phyloP scores from a whole-genome alignment of 306 rosid genomes.

The Pachyrhizus erosus region DNA sequence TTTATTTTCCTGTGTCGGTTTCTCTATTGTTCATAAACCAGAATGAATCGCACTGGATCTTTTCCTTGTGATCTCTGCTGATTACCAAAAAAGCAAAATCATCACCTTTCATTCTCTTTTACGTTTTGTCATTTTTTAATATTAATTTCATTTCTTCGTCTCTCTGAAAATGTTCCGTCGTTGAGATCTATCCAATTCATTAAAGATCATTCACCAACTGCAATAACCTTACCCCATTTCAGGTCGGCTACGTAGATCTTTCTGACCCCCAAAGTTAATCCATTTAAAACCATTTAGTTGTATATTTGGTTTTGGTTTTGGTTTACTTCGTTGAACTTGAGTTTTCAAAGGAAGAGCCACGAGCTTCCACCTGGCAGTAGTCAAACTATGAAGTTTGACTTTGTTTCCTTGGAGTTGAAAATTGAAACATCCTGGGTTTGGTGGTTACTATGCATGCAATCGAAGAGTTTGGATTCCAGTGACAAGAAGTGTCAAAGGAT shows the following conservation, averaged over 20 bases:
- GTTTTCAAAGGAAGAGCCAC: not conserved
- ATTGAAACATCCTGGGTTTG: not conserved
- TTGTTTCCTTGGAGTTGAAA: slow-evolving; percentile 24
- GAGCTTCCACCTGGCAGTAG: not conserved
- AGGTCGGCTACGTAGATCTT: not conserved
- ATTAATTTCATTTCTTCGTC: not conserved
- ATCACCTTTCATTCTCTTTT: not conserved
- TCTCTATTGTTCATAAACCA: too few species aligned
- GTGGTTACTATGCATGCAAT: slow-evolving; percentile 15
- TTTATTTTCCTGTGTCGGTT: not conserved
- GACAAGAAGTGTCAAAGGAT: not conserved
- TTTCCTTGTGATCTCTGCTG: not conserved
- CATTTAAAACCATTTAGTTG: not conserved
- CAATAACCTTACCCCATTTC: not conserved
- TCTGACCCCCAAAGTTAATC: not conserved
- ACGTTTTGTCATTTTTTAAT: not conserved
- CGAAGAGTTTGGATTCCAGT: slow-evolving; percentile 20
- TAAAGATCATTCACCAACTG: not conserved
- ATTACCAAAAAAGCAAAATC: not conserved
- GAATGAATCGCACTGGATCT: too few species aligned
- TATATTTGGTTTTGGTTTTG: not conserved
- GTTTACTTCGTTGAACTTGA: not conserved
- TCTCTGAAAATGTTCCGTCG: not conserved
- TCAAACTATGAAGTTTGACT: slow-evolving; percentile 35
- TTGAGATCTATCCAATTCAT: not conserved